Conservation (phyloP, 441 rosid genomes). For the Croton laevigatus region DNA sequence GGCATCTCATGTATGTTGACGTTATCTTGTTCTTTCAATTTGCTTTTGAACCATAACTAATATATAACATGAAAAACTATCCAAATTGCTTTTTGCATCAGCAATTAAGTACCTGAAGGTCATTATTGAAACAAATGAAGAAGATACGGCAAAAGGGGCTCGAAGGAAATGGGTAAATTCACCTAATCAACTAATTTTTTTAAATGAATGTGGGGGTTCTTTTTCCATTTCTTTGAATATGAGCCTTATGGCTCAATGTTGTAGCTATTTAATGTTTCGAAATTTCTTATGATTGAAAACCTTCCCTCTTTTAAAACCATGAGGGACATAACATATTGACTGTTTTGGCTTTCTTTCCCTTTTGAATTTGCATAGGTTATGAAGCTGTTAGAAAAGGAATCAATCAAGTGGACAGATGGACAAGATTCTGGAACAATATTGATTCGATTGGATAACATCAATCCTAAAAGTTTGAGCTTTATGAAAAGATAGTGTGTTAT, state of each 20-base stretch:
- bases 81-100: conserved; percentile 19
- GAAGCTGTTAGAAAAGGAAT: conserved; percentile 51
- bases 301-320: background rate
- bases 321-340: background rate
- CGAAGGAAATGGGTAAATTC: conserved; percentile 43
- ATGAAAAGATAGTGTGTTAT: conserved; percentile 28
- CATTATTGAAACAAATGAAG: conserved; percentile 35
- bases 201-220: background rate
- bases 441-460: conserved; percentile 40
- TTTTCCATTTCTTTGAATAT: background rate
- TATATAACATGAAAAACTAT: background rate
- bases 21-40: conserved; percentile 5
- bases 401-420: conserved; percentile 46
- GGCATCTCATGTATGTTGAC: conserved; percentile 50
- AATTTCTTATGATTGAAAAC: too few relatives aligned
- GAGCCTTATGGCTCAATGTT: too few relatives aligned
- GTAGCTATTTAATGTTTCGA: too few relatives aligned
- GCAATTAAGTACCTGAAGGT: conserved; percentile 57
- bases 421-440: conserved; percentile 35
- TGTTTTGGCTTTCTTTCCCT: background rate
- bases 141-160: conserved; percentile 41
- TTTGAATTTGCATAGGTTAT: conserved; percentile 30
- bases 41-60: conserved; percentile 4
- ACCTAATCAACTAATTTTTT: background rate
- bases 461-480: conserved; percentile 48